Evolutionary conservation across 1,284 basidiomycete species (phyloP).

Genomic region (Austroboletus novae-zelandiae): DNA sequence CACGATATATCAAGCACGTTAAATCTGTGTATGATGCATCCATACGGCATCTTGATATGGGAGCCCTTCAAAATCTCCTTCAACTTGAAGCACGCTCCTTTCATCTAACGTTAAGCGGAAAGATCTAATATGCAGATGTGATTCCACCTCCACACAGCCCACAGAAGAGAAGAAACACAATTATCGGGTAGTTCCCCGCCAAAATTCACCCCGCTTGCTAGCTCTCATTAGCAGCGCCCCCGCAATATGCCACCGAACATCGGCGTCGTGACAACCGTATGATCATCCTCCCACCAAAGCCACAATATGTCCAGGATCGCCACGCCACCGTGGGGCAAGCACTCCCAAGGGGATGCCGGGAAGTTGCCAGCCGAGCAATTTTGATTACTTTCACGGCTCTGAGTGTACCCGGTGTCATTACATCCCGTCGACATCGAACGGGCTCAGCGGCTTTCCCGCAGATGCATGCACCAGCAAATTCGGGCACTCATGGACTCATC

Average conservation of each 20-base stretch:
- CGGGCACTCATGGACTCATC: constrained; percentile 6
- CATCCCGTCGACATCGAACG: constrained; percentile 12
- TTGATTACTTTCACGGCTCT: constrained; percentile 23
- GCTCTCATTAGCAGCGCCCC: background rate
- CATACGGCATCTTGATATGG: constrained; percentile 35
- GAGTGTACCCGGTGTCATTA: constrained; percentile 14
- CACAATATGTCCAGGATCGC: background rate
- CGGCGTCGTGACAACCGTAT: constrained; percentile 16
- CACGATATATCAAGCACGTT: constrained; percentile 32
- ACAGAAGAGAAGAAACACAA: constrained; percentile 19
- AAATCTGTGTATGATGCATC: constrained; percentile 36
- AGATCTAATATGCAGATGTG: constrained; percentile 35
- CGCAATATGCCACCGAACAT: constrained; percentile 1
- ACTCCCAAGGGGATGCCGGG: constrained; percentile 24
- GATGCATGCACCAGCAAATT: constrained; percentile 19
- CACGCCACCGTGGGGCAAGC: background rate
- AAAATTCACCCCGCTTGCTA: constrained; percentile 14
- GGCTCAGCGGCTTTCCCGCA: constrained; percentile 14
- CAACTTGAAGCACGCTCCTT: constrained; percentile 30
- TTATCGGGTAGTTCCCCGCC: constrained; percentile 9
- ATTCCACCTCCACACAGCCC: constrained; percentile 28
- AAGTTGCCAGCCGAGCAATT: constrained; percentile 12
- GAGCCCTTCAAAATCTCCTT: constrained; percentile 21
- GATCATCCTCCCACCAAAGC: background rate
- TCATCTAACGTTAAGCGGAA: constrained; percentile 39